Evolutionary conservation across 1,139 yeast genomes (phyloP).

Genomic region (Wickerhamomyces sp.): DNA sequence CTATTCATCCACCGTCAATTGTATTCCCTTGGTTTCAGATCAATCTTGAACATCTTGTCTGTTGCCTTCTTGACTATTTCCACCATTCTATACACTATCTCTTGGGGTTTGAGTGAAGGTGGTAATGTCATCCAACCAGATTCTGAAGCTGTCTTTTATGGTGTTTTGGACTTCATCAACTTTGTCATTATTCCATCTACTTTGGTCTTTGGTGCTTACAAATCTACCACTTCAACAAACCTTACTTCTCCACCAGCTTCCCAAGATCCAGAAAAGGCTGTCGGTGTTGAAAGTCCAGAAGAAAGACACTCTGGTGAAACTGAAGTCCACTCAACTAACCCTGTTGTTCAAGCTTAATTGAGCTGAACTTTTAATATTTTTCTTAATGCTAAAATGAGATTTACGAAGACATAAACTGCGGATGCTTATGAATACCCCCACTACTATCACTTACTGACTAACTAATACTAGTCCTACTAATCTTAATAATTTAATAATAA

Average conservation of each 20-base stretch:
- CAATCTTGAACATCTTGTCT: conserved; percentile 8
- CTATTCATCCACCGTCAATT: conserved; percentile 19
- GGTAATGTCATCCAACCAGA: conserved; percentile 63
- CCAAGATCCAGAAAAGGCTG: conserved; percentile 9
- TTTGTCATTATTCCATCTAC: conserved; percentile 39
- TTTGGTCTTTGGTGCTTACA: conserved; percentile 9
- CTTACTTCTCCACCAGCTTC: conserved; percentile 1
- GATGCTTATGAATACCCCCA: no score
- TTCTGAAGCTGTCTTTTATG: conserved; percentile 63
- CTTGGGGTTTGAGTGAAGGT: conserved; percentile 65
- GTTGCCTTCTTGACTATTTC: conserved; percentile 30
- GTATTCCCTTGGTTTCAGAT: conserved; percentile 6
- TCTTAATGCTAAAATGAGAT: no score
- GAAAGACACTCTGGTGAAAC: conserved; percentile 24
- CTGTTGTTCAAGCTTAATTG: conserved; percentile 1
- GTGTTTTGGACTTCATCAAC: conserved; percentile 49
- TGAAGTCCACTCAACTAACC: conserved; percentile 11
- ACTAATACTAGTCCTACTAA: no score
- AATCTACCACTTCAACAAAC: conserved; percentile 9
- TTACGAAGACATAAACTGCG: no score
- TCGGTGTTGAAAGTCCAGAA: conserved; percentile 8
- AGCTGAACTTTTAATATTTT: no score
- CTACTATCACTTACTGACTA: no score
- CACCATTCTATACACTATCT: conserved; percentile 48
- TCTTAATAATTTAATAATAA: no score